These are phyloP conservation scores for Phytopythium chamaehyphon DNA, from an alignment of 352 stramenopile genomes.

Conservation along the genomic window DNA sequence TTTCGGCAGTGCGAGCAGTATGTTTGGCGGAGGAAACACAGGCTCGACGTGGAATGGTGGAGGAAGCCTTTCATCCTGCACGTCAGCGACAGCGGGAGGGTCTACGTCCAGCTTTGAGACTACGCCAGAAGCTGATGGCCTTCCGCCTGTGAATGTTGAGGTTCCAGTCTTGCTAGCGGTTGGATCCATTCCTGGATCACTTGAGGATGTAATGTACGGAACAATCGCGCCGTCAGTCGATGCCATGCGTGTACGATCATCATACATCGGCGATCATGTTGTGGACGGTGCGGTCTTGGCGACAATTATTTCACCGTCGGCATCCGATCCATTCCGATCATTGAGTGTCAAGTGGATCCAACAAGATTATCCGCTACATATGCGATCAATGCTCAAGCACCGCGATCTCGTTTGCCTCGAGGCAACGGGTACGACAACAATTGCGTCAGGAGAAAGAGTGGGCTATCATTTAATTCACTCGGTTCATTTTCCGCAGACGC, in stretches of 20 bases:
- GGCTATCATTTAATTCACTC: conserved; percentile 66
- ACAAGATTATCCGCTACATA: conserved; percentile 31
- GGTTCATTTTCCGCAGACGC: conserved; percentile 48
- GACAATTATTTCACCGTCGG: conserved; percentile 36
- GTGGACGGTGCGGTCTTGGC: conserved; percentile 43
- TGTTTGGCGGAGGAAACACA: conserved; percentile 22
- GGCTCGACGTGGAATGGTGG: not conserved
- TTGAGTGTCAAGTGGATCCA: conserved; percentile 60
- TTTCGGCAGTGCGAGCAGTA: conserved; percentile 12
- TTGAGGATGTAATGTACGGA: conserved; percentile 67
- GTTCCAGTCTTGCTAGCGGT: conserved; percentile 37
- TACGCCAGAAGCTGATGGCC: conserved; percentile 2
- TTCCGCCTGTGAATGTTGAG: conserved; percentile 24
- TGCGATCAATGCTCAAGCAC: conserved; percentile 36
- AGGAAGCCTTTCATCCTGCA: conserved; percentile 16
- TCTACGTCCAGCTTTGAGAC: conserved; percentile 14
- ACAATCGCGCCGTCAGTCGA: conserved; percentile 29
- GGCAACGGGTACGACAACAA: conserved; percentile 33
- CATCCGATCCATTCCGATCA: conserved; percentile 39
- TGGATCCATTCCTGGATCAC: conserved; percentile 40
- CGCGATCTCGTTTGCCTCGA: conserved; percentile 64
- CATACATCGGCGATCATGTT: conserved; percentile 43
- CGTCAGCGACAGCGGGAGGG: conserved; percentile 8
- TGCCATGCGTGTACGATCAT: conserved; percentile 40
- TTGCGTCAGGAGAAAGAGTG: conserved; percentile 46